These are phyloP conservation scores for Caryopteris hybrid DNA, from an alignment of 305 asterid genomes.

Conservation along the genomic window DNA sequence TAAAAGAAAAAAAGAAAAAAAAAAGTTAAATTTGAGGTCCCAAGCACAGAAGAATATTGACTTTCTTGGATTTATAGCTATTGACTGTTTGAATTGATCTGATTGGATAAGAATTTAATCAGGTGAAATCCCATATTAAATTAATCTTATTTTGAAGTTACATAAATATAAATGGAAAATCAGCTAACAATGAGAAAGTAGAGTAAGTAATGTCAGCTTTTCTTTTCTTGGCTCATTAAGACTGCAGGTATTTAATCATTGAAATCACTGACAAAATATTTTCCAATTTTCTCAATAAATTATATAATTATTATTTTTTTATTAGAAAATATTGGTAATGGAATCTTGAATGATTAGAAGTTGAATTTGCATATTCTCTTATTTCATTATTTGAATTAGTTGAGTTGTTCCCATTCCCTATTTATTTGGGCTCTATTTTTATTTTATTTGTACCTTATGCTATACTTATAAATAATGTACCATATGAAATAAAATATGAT, in stretches of 20 bases:
- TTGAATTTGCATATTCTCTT: no score
- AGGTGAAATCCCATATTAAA: not conserved
- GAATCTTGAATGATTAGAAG: not conserved
- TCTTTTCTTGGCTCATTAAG: not conserved
- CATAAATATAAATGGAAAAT: constrained; percentile 10
- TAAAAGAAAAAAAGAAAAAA: not conserved
- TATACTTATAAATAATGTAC: no score
- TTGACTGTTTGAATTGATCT: constrained; percentile 37
- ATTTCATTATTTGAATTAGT: no score
- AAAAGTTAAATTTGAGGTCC: constrained; percentile 25
- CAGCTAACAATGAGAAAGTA: constrained; percentile 8
- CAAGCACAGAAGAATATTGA: constrained; percentile 73
- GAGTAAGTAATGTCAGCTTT: constrained; percentile 20
- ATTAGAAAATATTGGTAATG: not conserved
- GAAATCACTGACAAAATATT: constrained; percentile 19
- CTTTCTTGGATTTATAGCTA: constrained; percentile 48
- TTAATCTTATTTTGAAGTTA: not conserved
- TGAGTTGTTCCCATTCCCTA: no score
- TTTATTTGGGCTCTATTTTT: no score
- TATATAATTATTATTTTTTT: no score
- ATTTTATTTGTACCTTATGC: no score
- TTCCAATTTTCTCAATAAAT: not conserved
- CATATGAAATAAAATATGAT: no score
- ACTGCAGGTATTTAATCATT: constrained; percentile 30
- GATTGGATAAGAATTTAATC: constrained; percentile 14